Base-by-base conservation (phyloP, 2,329 filamentous ascomycete genomes). In the Geosmithia flava region DNA sequence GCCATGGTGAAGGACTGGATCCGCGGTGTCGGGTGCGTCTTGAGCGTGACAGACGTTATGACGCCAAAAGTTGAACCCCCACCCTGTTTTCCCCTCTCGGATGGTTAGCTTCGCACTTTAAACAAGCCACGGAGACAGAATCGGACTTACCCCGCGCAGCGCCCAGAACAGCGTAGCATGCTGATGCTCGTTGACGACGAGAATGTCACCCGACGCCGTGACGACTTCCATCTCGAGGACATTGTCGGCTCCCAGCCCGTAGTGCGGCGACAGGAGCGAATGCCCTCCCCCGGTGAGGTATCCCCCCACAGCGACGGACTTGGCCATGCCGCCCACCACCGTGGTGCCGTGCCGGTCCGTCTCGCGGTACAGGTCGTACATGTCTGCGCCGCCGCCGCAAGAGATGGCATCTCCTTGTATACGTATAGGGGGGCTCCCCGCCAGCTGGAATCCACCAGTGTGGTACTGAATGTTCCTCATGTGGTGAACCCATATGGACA, bases 131-230 rank as follows among this genome's bases (percentile, higher is more conserved):
- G 23, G 46, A n/a, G 49, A 59, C n/a, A 55, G 41, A 2, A 55
- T 57, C 15, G 51, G 55, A 6, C 51, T 54, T 10, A 77, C 70
- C 8, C 79, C 78, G 50, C 74, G 63, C 52, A 82, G 66, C 0
- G 80, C 80, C 80, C 80, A 85, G 58, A 81, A 83, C 1, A 85
- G 60, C 48, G 83, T 78, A 0, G 62, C 49, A 48, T 82, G 68
- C 40, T 74, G 64, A 11, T 71, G 68, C 40, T 74, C 72, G 45
- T 75, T 80, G 1, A 72, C 68, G 0, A 63, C 68, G 2, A 80
- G 42, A 6, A 75, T 64, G 7, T 70, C 57, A 0, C 80, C 78
- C 3, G 55, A 54, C 0, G 72, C 72, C 0, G 73, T 75, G 1
- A 84, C 71, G 0, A 81, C 62, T 29, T 79, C 70, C 61, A 76